Percentiles rank a stretch among this genome's conserved stretches.
Conservation (phyloP, 2,329 filamentous ascomycete genomes). For the Aspergillus bombycis region DNA sequence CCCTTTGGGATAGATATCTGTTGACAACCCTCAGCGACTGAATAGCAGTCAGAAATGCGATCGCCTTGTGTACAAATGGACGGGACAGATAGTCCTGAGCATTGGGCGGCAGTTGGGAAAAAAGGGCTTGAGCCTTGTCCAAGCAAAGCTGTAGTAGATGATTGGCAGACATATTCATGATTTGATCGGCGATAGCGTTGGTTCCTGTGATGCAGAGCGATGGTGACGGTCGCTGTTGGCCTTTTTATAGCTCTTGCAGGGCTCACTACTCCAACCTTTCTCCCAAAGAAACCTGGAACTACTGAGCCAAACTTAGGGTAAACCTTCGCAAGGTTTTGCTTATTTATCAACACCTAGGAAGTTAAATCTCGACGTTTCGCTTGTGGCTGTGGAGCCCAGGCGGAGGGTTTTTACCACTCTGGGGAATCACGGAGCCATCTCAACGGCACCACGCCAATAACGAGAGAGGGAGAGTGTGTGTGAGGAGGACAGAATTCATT, state of each 20-base stretch:
- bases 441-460: not conserved
- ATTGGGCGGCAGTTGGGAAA: not conserved
- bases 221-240: not conserved
- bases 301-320: not conserved
- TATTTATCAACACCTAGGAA: not conserved
- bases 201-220: not conserved
- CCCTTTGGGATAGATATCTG: not conserved
- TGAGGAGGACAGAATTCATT: not conserved
- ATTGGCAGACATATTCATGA: not conserved
- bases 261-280: not conserved
- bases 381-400: not conserved
- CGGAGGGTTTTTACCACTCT: not conserved
- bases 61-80: not conserved
- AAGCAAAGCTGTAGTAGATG: not conserved
- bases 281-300: no score
- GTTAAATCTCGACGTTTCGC: not conserved
- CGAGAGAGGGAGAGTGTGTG: no score
- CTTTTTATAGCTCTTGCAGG: not conserved
- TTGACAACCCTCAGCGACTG: not conserved
- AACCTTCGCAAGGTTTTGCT: not conserved
- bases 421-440: not conserved
- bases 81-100: not conserved
- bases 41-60: not conserved
- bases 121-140: not conserved
- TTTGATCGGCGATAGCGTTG: not conserved